phyloP scores from a whole-genome alignment of 2,329 filamentous ascomycete species.

The Chaetoscypha palmicola region DNA sequence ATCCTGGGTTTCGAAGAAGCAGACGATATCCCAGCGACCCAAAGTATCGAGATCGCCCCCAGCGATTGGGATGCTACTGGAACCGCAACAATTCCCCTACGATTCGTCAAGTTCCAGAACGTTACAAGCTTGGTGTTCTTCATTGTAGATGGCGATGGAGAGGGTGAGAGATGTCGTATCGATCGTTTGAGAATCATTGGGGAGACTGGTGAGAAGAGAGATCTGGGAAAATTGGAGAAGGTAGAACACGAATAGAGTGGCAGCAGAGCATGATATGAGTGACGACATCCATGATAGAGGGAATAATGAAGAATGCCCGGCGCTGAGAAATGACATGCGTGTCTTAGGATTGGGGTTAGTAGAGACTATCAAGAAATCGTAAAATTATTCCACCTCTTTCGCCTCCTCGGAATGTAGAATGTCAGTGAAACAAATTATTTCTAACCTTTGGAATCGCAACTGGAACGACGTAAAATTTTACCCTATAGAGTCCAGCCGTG shows the following conservation, averaged over 20 bases:
- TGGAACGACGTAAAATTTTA: background rate
- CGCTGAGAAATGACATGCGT: constrained; percentile 16
- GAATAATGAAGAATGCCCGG: constrained; percentile 15
- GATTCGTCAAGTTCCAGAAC: constrained; percentile 97
- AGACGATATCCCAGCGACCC: constrained; percentile 74
- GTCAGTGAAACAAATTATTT: background rate
- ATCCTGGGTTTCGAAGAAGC: constrained; percentile 94
- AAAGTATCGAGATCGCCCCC: constrained; percentile 66
- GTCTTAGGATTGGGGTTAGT: background rate
- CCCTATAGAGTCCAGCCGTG: background rate
- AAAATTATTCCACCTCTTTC: background rate
- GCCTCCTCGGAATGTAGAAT: background rate
- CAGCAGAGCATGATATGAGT: constrained; percentile 1
- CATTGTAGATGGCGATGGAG: constrained; percentile 76
- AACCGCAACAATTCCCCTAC: constrained; percentile 65
- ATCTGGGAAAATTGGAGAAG: constrained; percentile 94
- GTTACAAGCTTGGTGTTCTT: constrained; percentile 82
- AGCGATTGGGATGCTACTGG: constrained; percentile 77
- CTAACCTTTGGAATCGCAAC: too few relatives aligned
- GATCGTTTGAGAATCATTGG: constrained; percentile 76
- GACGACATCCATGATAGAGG: constrained; percentile 1
- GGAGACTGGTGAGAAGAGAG: constrained; percentile 83
- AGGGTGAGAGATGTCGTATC: constrained; percentile 77
- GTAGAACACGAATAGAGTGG: constrained; percentile 64
- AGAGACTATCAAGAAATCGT: constrained; percentile 8